Evolutionary conservation across 106 monocot species (phyloP).

Genomic region (Posidonia australis): DNA sequence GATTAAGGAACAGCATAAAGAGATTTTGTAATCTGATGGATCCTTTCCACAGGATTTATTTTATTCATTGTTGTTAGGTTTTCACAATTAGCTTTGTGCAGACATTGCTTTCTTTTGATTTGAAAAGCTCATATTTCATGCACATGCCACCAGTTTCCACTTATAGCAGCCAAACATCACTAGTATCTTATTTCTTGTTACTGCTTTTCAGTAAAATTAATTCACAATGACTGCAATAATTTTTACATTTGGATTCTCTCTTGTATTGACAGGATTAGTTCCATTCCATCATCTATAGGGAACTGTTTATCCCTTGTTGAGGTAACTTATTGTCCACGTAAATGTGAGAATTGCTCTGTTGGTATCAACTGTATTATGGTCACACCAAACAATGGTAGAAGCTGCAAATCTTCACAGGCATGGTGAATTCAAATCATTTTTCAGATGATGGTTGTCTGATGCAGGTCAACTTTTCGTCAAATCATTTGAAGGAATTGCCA

Average conservation of each 20-base stretch:
- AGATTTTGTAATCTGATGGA: no score
- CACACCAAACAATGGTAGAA: neutral
- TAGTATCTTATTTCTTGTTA: neutral
- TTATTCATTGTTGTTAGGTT: no score
- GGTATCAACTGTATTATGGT: no score
- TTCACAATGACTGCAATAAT: neutral
- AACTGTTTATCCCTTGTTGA: constrained; percentile 64
- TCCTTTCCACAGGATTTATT: no score
- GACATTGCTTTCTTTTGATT: no score
- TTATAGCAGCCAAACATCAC: no score
- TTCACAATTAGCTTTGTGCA: no score
- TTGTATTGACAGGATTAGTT: constrained; percentile 48
- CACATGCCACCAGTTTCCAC: no score
- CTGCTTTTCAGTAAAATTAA: neutral
- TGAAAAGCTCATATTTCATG: no score
- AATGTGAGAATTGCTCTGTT: neutral
- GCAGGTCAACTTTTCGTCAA: constrained; percentile 84
- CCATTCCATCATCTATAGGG: constrained; percentile 56
- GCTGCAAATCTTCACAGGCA: neutral
- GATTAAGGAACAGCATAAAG: no score
- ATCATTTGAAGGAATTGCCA: constrained; percentile 65
- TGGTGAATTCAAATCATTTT: neutral
- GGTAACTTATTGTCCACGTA: constrained; percentile 21
- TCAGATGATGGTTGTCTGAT: neutral
- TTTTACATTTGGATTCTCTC: neutral